Base-by-base conservation (phyloP, 148 eudicot species). In the Heliosperma pusillum region DNA sequence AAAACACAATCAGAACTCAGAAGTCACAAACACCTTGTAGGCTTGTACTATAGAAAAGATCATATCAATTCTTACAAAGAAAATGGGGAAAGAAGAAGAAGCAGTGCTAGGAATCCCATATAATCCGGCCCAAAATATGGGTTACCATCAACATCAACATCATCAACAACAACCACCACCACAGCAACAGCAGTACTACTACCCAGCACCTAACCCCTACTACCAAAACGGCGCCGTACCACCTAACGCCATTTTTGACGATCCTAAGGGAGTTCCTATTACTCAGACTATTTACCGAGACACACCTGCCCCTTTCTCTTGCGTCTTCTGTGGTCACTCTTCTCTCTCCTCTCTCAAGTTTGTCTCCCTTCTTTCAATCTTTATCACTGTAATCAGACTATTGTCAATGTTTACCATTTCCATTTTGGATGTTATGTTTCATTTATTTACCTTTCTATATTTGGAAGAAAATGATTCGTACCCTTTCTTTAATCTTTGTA, bases 221-320 rank as follows among this genome's bases (percentile, higher is more conserved):
- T 83, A 90, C 66, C 93, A 91, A 69, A 67, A 82, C 15, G 92
- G 97, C 0, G 45, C 55, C 10, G 63, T 89, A 19, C 97, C 97
- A 5, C 88, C 93, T 5, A 85, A 86, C 74, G 96, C 96, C 69
- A 67, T 93, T 11, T 22, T 82, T 58, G 88, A 84, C 10, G 92
- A 93, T 79, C 98, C 98, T 0, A 93, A 91, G 77, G 98, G 94
- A 0, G 78, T 86, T 1, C 98, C 94, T 5, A 82, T 93, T 47
- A 85, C 83, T 0, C 94, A 93, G 89, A 93, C 98, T 1, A 81
- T 93, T 57, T 93, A 78, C 80, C 77, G 92, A 20, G 98, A 93
- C 29, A 89, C 97, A 9, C 97, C 98, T 13, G 98, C 98, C 17
- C 98, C 98, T 65, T 89, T 93, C 53, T 80, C 84, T 53, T 93